These are phyloP conservation scores for Tremellales sp. DNA, from an alignment of 1,284 basidiomycete genomes.

Conservation along the genomic window DNA sequence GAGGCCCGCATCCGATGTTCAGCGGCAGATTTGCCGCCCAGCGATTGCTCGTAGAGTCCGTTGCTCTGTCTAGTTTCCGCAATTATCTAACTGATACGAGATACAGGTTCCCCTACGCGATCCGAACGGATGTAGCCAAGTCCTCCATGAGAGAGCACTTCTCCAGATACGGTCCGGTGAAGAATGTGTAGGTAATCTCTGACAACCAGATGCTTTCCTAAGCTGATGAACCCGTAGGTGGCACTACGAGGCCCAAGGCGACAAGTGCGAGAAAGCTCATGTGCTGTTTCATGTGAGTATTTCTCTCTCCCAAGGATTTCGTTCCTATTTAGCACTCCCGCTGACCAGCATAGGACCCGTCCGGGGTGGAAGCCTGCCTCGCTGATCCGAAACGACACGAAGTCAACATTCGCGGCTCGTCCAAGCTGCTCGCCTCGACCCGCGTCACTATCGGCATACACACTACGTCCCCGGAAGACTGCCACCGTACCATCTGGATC, in stretches of 20 bases:
- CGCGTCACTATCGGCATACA: slow-evolving; percentile 15
- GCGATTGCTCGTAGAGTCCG: slow-evolving; percentile 28
- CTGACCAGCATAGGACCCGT: slow-evolving; percentile 18
- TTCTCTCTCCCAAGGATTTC: too few relatives aligned
- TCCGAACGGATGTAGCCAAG: slow-evolving; percentile 14
- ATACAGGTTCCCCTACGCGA: slow-evolving; percentile 24
- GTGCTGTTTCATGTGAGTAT: slow-evolving; percentile 34
- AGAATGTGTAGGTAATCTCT: slow-evolving; percentile 21
- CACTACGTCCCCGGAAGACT: slow-evolving; percentile 2
- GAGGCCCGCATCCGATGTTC: slow-evolving; percentile 26
- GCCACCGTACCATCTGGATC: slow-evolving; percentile 21
- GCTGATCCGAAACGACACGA: slow-evolving; percentile 17
- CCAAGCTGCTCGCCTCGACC: slow-evolving; percentile 8
- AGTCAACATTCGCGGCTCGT: slow-evolving; percentile 12
- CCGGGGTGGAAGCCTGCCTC: slow-evolving; percentile 13
- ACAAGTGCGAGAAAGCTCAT: slow-evolving; percentile 16
- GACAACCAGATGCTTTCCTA: neutral
- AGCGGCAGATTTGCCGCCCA: slow-evolving; percentile 22
- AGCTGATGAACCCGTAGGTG: slow-evolving; percentile 6
- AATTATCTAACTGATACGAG: neutral
- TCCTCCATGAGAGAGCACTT: slow-evolving; percentile 26
- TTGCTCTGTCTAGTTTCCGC: neutral
- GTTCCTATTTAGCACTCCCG: neutral
- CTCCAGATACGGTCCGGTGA: slow-evolving; percentile 23
- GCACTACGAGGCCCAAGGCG: slow-evolving; percentile 12